Conservation (phyloP, 208 protist species). For the Leishmania gerbilli region DNA sequence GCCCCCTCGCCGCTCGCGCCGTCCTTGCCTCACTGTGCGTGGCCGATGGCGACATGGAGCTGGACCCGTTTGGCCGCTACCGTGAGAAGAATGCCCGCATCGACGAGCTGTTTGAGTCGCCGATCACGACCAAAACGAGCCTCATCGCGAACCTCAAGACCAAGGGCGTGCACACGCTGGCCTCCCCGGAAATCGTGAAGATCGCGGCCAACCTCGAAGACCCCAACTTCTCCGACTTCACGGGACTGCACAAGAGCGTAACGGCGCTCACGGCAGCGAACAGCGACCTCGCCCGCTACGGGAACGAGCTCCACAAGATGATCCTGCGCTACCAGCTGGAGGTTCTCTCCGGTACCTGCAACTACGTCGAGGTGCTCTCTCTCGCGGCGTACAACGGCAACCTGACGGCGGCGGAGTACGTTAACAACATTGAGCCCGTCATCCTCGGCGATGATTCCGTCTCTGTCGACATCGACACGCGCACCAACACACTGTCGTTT, state of each 20-base stretch:
- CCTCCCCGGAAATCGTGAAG: conserved; percentile 18
- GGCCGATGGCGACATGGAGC: conserved; percentile 43
- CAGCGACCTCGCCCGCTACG: conserved; percentile 29
- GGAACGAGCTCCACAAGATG: conserved; percentile 32
- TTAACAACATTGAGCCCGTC: conserved; percentile 62
- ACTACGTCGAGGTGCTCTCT: conserved; percentile 44
- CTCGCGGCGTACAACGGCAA: conserved; percentile 41
- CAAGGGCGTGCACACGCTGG: conserved; percentile 20
- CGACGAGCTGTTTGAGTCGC: conserved; percentile 61
- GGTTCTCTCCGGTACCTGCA: conserved; percentile 44
- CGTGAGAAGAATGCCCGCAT: conserved; percentile 50
- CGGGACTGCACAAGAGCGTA: conserved; percentile 28
- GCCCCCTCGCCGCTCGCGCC: conserved; percentile 45
- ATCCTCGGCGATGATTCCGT: conserved; percentile 64
- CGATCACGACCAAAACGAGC: conserved; percentile 35
- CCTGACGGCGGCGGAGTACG: conserved; percentile 54
- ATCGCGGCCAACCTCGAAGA: conserved; percentile 27
- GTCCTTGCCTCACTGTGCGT: conserved; percentile 73
- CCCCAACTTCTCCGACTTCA: conserved; percentile 31
- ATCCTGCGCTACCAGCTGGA: conserved; percentile 70
- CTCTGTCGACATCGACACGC: conserved; percentile 73
- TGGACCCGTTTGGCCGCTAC: conserved; percentile 54
- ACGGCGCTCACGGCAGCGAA: conserved; percentile 26
- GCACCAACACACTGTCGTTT: conserved; percentile 64
- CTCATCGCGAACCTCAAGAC: conserved; percentile 38